phyloP scores from a whole-genome alignment of 352 stramenopile species.

The Globisporangium perplexum region DNA sequence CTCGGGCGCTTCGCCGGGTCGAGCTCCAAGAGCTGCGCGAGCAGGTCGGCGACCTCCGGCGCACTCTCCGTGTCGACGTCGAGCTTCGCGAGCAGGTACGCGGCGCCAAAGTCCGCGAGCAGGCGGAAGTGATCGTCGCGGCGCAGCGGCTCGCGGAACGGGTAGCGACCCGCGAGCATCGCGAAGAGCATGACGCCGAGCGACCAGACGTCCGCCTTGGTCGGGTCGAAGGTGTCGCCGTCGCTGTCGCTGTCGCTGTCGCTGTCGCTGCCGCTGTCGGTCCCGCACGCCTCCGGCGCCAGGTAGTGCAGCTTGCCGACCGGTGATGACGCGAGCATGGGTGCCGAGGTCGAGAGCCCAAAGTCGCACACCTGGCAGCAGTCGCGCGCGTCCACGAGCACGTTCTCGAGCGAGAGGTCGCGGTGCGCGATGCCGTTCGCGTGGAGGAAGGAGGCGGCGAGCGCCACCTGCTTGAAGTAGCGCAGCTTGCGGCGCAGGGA shows the following conservation, averaged over 20 bases:
- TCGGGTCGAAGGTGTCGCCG: slow-evolving; percentile 40
- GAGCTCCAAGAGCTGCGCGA: slow-evolving; percentile 48
- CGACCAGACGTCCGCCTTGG: slow-evolving; percentile 79
- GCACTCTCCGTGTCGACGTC: slow-evolving; percentile 42
- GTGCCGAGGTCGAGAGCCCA: slow-evolving; percentile 44
- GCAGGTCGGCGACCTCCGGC: slow-evolving; percentile 38
- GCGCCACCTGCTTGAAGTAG: slow-evolving; percentile 66
- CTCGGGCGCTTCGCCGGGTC: slow-evolving; percentile 37
- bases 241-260: not conserved
- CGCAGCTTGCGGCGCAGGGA: slow-evolving; percentile 23
- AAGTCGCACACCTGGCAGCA: slow-evolving; percentile 81
- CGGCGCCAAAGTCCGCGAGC: slow-evolving; percentile 46
- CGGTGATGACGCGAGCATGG: slow-evolving; percentile 22
- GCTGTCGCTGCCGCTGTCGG: not conserved
- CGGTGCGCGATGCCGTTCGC: slow-evolving; percentile 69
- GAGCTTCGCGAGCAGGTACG: slow-evolving; percentile 63
- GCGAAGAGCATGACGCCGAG: slow-evolving; percentile 83
- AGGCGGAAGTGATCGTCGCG: slow-evolving; percentile 53
- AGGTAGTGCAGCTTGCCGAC: slow-evolving; percentile 83
- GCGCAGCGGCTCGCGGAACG: slow-evolving; percentile 48
- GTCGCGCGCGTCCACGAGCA: slow-evolving; percentile 62
- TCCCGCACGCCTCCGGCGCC: slow-evolving; percentile 55
- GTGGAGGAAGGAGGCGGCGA: slow-evolving; percentile 68
- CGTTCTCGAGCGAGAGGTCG: slow-evolving; percentile 80
- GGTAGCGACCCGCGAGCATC: slow-evolving; percentile 61